Percentiles rank a stretch among this genome's conserved stretches.
Evolutionary conservation across 2,329 filamentous ascomycete species (phyloP).

Genomic region (Ophiocordyceps unilateralis): DNA sequence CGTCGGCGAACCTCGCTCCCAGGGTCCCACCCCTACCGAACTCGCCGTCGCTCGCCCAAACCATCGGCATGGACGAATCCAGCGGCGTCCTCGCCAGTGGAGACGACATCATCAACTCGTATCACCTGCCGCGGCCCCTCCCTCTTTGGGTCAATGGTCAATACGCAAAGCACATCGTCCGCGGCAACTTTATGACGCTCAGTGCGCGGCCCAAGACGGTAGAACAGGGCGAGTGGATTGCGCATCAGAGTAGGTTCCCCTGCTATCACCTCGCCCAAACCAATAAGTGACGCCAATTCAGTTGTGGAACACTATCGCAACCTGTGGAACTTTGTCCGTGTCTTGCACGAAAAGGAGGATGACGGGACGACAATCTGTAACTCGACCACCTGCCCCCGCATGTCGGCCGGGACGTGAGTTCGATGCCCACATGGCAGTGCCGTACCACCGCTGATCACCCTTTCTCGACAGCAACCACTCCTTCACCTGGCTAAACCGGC

Average conservation of each 20-base stretch:
- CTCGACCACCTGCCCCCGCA: conserved; percentile 65
- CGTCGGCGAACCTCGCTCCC: conserved; percentile 33
- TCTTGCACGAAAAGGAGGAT: conserved; percentile 74
- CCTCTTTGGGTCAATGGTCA: conserved; percentile 61
- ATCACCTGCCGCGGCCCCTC: conserved; percentile 47
- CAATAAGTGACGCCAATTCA: conserved; percentile 17
- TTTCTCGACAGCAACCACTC: conserved; percentile 65
- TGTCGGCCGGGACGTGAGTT: conserved; percentile 84
- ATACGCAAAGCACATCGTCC: conserved; percentile 76
- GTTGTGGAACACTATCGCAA: conserved; percentile 88
- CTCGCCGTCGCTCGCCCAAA: conserved; percentile 46
- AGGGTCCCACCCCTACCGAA: conserved; percentile 44
- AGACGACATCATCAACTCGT: conserved; percentile 39
- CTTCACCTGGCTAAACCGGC: conserved; percentile 89
- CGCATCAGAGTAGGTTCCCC: conserved; percentile 65
- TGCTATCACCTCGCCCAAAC: neutral
- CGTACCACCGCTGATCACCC: neutral
- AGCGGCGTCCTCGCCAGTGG: conserved; percentile 26
- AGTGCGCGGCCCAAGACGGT: conserved; percentile 87
- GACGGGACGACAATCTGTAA: conserved; percentile 71
- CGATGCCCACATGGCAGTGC: neutral
- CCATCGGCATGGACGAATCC: conserved; percentile 51
- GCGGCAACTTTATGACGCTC: conserved; percentile 93
- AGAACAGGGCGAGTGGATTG: conserved; percentile 88
- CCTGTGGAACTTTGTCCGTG: conserved; percentile 74